Evolutionary conservation across 1,139 yeast genomes (phyloP).

Genomic region (Taphrina wiesneri): DNA sequence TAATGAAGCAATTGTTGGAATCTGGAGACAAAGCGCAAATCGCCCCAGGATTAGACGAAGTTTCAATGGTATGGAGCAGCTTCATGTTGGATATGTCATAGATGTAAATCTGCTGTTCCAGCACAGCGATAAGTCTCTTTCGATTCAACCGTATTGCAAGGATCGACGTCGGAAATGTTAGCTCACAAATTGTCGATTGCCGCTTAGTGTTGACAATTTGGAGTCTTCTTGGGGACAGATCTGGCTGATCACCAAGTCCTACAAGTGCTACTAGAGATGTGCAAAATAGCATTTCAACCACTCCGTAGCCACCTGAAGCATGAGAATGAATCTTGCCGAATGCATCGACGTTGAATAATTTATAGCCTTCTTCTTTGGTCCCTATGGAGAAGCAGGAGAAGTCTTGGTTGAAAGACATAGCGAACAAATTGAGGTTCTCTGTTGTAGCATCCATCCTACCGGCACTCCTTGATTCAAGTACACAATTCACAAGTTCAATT

Average conservation of each 20-base stretch:
- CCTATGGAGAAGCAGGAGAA: slow-evolving; percentile 26
- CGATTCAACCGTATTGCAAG: slow-evolving; percentile 75
- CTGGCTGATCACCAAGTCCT: slow-evolving; percentile 80
- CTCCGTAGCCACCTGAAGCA: slow-evolving; percentile 58
- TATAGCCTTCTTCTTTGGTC: slow-evolving; percentile 55
- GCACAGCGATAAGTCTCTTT: slow-evolving; percentile 68
- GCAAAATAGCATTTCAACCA: slow-evolving; percentile 87
- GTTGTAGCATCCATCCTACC: slow-evolving; percentile 23
- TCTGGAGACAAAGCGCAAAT: slow-evolving; percentile 68
- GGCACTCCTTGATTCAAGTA: neutral
- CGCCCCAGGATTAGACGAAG: slow-evolving; percentile 61
- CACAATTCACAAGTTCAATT: neutral
- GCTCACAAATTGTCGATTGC: slow-evolving; percentile 73
- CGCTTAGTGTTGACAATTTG: slow-evolving; percentile 77
- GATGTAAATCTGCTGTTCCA: slow-evolving; percentile 82
- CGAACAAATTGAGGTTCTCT: slow-evolving; percentile 20
- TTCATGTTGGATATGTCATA: slow-evolving; percentile 89
- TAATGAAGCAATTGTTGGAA: slow-evolving; percentile 64
- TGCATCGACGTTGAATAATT: slow-evolving; percentile 84
- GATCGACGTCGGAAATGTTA: slow-evolving; percentile 83
- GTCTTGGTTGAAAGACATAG: slow-evolving; percentile 28
- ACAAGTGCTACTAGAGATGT: slow-evolving; percentile 86
- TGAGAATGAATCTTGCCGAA: slow-evolving; percentile 76
- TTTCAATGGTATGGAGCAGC: slow-evolving; percentile 82
- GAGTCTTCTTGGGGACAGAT: slow-evolving; percentile 75